A percentile compares a stretch with the other conserved stretches of the same genome.
Evolutionary conservation across 208 protist species (phyloP).

Genomic region (Leishmania turanica): DNA sequence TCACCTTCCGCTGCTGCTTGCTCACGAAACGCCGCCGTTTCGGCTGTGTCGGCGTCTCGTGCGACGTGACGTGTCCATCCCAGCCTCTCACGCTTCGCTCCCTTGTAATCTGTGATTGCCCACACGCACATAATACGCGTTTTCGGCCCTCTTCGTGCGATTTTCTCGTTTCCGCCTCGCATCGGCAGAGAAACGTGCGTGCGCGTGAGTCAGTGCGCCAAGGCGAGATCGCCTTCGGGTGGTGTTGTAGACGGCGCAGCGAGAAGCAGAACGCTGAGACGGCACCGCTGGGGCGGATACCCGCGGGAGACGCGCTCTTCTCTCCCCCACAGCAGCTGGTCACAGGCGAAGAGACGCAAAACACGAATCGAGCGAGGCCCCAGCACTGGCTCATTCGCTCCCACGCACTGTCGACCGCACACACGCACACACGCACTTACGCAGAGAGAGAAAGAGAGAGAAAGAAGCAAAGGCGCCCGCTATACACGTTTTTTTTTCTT

Average conservation of each 20-base stretch:
- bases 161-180: neutral
- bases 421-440: neutral
- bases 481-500: neutral
- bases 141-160: no score
- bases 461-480: neutral
- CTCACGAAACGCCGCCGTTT: neutral
- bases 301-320: no score
- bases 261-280: neutral
- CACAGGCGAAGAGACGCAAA: neutral
- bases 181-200: neutral
- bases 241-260: neutral
- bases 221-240: neutral
- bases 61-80: neutral
- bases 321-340: neutral
- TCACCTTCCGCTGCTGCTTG: neutral
- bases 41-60: neutral
- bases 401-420: no score
- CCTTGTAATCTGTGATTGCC: neutral
- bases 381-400: no score
- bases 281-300: neutral
- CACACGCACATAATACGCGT: neutral
- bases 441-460: neutral
- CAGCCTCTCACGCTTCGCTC: neutral
- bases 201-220: neutral
- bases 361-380: neutral